phyloP scores from a whole-genome alignment of 176 grass and related monocot species.

The Musa schizocarpa region DNA sequence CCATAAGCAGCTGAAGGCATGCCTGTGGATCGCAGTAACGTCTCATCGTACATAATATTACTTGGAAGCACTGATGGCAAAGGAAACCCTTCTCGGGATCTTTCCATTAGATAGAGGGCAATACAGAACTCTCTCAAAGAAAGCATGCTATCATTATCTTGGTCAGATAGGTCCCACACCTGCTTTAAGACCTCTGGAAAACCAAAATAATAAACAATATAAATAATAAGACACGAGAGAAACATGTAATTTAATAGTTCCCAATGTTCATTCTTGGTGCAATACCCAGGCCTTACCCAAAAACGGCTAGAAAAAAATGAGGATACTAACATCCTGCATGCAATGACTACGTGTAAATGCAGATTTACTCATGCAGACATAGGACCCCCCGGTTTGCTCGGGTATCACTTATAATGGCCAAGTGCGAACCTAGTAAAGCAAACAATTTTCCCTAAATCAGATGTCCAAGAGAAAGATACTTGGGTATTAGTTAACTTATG shows the following conservation, averaged over 20 bases:
- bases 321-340: background rate
- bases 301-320: background rate
- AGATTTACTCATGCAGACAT: too few relatives aligned
- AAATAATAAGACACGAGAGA: background rate
- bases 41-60: conserved; percentile 73
- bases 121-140: conserved; percentile 94
- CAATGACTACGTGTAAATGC: too few relatives aligned
- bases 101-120: conserved; percentile 98
- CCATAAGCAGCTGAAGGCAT: conserved; percentile 78
- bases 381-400: too few relatives aligned
- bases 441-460: too few relatives aligned
- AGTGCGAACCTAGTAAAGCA: too few relatives aligned
- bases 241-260: background rate
- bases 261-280: background rate
- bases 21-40: conserved; percentile 58
- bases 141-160: conserved; percentile 99
- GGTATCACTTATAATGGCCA: too few relatives aligned
- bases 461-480: too few relatives aligned
- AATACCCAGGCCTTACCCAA: background rate
- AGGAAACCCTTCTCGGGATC: conserved; percentile 63
- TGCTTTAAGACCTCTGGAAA: conserved; percentile 59
- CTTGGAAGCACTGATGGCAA: conserved; percentile 64
- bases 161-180: conserved; percentile 99
- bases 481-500: too few relatives aligned
- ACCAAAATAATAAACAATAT: background rate